Evolutionary conservation across 495 filamentous ascomycete genomes (phyloP), one percentile per base, ranked within the genome.

Genomic region (Hypoxylon fragiforme): DNA sequence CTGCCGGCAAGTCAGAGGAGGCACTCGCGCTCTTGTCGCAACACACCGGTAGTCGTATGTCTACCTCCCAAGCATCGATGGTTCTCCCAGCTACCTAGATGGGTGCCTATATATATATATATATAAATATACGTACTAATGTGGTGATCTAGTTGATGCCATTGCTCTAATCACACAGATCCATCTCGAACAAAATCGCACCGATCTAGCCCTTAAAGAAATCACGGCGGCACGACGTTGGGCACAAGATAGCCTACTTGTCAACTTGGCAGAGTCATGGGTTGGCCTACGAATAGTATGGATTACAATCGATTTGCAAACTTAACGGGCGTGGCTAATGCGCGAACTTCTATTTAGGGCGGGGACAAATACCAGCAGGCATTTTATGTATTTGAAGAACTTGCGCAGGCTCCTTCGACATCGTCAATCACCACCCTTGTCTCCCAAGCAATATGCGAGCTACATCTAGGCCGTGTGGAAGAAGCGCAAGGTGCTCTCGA

Each of bases 361-460:
- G 91, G 91, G 54, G 92, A 97, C 56, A 91, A 89, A 70, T 98
- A 97, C 76, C 94, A 97, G 70, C 87, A 90, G 60, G 88, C 92
- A 28, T 98, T 94, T 76, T 98, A 98, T 80, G 92, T 98, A 60
- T 98, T 90, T 67, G 92, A 97, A 73, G 94, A 98, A 71, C 84
- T 98, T 31, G 94, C 94, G 15, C 88, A 95, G 70, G 84, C 87
- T 16, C 87, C 90, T 13, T 82, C 86, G 42, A 84, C 85, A 26
- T 81, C 85, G 4, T 83, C 87, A 1, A 73, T 81, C 41, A 80
- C 83, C 30, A 78, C 81, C 19, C 82, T 96, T 30, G 80, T 95
- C 56, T 86, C 86, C 24, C 94, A 97, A 78, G 92, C 91, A 20
- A 85, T 97, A 20, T 85, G 89, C 30, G 94, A 98, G 68, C 75